These are phyloP conservation scores for Zoysia japonica DNA, from an alignment of 176 grass and related monocot species.

Conservation along the genomic window DNA sequence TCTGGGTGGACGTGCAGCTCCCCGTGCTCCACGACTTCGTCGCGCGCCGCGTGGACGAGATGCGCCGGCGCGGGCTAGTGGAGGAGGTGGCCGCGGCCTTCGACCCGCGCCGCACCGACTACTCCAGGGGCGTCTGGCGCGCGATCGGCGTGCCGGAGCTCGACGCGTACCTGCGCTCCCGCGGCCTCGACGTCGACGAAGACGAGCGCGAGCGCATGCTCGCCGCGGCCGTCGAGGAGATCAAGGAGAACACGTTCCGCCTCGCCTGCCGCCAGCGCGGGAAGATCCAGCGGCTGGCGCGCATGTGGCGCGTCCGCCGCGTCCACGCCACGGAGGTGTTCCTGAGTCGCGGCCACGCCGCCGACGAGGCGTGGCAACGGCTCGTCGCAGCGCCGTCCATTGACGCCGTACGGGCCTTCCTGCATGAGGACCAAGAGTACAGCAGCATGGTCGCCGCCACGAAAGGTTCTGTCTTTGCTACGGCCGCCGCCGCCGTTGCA, in stretches of 20 bases:
- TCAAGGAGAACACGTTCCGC: conserved; percentile 76
- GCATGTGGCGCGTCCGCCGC: conserved; percentile 66
- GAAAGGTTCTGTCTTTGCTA: conserved; percentile 38
- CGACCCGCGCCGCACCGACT: conserved; percentile 59
- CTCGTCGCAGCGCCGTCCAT: conserved; percentile 56
- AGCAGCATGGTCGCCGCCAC: conserved; percentile 39
- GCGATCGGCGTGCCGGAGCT: conserved; percentile 90
- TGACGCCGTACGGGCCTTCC: conserved; percentile 50
- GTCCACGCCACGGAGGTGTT: conserved; percentile 87
- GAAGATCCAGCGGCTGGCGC: conserved; percentile 69
- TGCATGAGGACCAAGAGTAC: conserved; percentile 43
- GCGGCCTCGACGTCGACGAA: conserved; percentile 33
- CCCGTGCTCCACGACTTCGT: conserved; percentile 66
- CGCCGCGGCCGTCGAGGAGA: conserved; percentile 59
- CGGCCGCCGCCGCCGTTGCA: neutral
- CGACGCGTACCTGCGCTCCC: conserved; percentile 62
- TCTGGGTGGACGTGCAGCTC: conserved; percentile 85
- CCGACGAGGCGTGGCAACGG: conserved; percentile 61
- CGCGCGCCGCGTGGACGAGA: conserved; percentile 65
- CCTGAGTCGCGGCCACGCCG: conserved; percentile 35
- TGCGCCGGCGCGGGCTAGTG: conserved; percentile 63
- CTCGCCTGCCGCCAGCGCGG: conserved; percentile 65
- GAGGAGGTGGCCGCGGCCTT: conserved; percentile 71
- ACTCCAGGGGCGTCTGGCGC: conserved; percentile 66
- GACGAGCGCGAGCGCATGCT: conserved; percentile 46